A percentile compares a stretch with the other conserved stretches of the same genome.
Conservation (phyloP, 306 rosid genomes). For the Dryas alaskensis region DNA sequence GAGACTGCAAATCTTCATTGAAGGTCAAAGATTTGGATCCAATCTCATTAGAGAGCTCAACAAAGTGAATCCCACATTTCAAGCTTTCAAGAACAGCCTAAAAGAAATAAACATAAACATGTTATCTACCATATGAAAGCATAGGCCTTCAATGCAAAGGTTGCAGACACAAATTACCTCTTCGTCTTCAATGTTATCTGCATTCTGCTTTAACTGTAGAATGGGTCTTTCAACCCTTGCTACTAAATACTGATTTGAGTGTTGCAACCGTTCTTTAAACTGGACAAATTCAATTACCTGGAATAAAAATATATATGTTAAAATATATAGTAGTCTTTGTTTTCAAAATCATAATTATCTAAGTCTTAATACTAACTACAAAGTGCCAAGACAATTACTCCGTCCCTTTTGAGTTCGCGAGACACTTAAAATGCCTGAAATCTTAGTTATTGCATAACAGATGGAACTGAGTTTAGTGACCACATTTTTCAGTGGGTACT, state of each 20-base stretch:
- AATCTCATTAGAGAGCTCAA: slow-evolving; percentile 79
- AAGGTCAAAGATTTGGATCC: slow-evolving; percentile 80
- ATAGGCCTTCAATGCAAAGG: slow-evolving; percentile 18
- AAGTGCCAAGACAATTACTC: not conserved
- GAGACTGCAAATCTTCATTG: slow-evolving; percentile 78
- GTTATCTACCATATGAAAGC: slow-evolving; percentile 24
- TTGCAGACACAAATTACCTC: slow-evolving; percentile 54
- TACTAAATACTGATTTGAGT: slow-evolving; percentile 71
- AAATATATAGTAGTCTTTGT: not conserved
- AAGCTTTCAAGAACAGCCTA: slow-evolving; percentile 69
- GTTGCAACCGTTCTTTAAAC: slow-evolving; percentile 83
- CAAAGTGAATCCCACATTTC: slow-evolving; percentile 71
- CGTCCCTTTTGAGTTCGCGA: not conserved
- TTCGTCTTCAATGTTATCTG: slow-evolving; percentile 75
- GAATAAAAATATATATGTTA: slow-evolving; percentile 11
- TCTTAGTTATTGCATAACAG: not conserved
- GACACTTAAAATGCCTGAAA: not conserved
- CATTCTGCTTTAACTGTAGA: slow-evolving; percentile 77
- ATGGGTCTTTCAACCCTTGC: slow-evolving; percentile 78
- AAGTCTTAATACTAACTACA: not conserved
- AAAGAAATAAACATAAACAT: slow-evolving; percentile 11
- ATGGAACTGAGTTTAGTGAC: not conserved
- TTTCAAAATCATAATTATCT: not conserved
- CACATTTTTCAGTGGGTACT: not conserved
- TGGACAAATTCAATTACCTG: slow-evolving; percentile 98